phyloP scores from a whole-genome alignment of 768 basidiomycete genomes.

The Suillus discolor region DNA sequence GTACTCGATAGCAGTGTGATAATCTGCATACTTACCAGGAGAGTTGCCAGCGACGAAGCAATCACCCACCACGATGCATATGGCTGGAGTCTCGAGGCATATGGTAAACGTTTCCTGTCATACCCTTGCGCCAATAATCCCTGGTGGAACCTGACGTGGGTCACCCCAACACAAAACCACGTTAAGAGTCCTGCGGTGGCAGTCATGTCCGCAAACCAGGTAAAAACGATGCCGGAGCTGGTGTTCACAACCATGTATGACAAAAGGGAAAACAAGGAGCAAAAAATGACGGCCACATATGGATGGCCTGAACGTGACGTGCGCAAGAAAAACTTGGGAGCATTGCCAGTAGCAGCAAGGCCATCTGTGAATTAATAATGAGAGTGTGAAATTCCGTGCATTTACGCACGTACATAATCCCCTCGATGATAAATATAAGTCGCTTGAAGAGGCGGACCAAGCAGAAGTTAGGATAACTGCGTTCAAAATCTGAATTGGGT shows the following conservation, averaged over 20 bases:
- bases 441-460: background rate
- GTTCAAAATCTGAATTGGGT: background rate
- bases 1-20: background rate
- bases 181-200: background rate
- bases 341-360: background rate
- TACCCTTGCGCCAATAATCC: background rate
- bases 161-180: background rate
- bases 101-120: background rate
- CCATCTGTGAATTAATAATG: background rate
- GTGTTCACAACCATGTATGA: background rate
- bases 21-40: background rate
- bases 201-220: background rate
- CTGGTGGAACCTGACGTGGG: background rate
- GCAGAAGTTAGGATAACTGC: background rate
- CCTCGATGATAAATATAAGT: background rate
- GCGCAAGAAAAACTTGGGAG: background rate
- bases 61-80: background rate
- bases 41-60: background rate
- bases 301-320: background rate
- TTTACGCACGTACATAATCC: background rate
- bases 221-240: background rate
- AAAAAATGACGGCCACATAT: background rate
- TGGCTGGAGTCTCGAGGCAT: background rate
- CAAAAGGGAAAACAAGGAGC: background rate
- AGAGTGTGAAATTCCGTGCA: background rate